These are phyloP conservation scores for Malania oleifera DNA, from an alignment of 164 flowering plant genomes.

Conservation along the genomic window DNA sequence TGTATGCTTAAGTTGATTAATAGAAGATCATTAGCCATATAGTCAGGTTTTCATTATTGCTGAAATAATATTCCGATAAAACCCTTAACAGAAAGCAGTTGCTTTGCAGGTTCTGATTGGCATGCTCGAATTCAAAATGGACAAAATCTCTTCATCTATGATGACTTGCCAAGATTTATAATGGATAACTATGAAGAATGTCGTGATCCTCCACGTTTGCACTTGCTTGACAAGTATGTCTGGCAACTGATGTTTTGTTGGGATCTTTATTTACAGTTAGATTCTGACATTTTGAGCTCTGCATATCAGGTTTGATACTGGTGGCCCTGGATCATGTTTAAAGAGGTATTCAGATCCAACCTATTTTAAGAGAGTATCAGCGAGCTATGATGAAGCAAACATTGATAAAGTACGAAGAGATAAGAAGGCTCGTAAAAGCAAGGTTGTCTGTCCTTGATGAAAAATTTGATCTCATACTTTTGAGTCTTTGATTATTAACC, in stretches of 20 bases:
- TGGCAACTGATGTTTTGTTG: neutral
- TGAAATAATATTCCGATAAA: neutral
- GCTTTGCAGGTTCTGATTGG: conserved; percentile 83
- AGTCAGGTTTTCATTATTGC: neutral
- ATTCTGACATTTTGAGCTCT: conserved; percentile 8
- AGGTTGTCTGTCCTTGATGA: conserved; percentile 35
- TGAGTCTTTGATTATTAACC: neutral
- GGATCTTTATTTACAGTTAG: neutral
- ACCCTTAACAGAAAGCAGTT: conserved; percentile 24
- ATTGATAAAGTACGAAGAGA: conserved; percentile 35
- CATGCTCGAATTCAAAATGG: conserved; percentile 53
- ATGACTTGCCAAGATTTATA: conserved; percentile 77
- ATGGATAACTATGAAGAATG: conserved; percentile 90
- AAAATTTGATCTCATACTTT: neutral
- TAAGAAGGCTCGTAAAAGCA: conserved; percentile 47
- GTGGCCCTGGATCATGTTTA: conserved; percentile 88
- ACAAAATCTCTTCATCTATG: conserved; percentile 58
- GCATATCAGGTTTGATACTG: conserved; percentile 67
- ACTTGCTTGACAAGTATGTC: conserved; percentile 82
- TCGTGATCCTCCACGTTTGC: conserved; percentile 74
- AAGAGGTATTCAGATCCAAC: conserved; percentile 88
- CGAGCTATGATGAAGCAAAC: conserved; percentile 24
- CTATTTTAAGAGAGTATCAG: conserved; percentile 49
- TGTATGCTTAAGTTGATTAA: neutral
- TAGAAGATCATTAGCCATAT: neutral